phyloP scores from a whole-genome alignment of 148 eudicot genomes.

The Selenicereus undatus region DNA sequence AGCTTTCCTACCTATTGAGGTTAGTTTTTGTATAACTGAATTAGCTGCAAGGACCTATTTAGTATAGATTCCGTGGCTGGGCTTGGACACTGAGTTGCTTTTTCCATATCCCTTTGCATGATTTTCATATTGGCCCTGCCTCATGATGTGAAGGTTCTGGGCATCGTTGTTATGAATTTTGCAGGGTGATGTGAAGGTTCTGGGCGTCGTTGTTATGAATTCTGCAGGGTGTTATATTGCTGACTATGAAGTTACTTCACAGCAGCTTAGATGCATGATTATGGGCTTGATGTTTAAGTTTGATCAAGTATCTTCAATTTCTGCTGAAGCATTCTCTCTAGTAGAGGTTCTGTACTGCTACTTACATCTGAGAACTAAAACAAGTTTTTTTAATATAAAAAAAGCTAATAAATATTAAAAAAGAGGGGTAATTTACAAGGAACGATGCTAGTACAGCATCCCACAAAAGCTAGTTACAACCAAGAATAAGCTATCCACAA shows the following conservation, averaged over 20 bases:
- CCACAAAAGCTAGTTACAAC: too few species aligned
- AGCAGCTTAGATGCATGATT: background rate
- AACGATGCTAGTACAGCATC: too few species aligned
- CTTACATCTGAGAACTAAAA: background rate
- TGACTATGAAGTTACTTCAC: background rate
- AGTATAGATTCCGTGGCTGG: too few species aligned
- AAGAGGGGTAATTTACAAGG: too few species aligned
- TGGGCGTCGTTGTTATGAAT: background rate
- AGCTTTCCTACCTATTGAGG: too few species aligned
- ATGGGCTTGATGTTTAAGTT: background rate
- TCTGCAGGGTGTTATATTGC: background rate
- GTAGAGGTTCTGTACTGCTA: background rate
- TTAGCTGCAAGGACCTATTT: background rate
- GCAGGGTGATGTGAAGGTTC: background rate
- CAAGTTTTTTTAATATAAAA: too few species aligned
- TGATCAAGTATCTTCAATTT: background rate
- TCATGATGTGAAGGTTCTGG: background rate
- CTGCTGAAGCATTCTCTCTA: background rate
- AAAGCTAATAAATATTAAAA: too few species aligned
- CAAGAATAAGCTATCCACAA: too few species aligned
- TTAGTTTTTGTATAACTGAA: background rate
- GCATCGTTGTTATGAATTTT: background rate
- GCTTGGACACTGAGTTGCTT: background rate
- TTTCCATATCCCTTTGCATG: background rate
- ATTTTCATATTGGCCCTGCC: background rate